Evolutionary conservation across 108 stramenopile species (phyloP), one percentile per base, ranked within the genome.

Genomic region (Cyclostephanos invisitatus): DNA sequence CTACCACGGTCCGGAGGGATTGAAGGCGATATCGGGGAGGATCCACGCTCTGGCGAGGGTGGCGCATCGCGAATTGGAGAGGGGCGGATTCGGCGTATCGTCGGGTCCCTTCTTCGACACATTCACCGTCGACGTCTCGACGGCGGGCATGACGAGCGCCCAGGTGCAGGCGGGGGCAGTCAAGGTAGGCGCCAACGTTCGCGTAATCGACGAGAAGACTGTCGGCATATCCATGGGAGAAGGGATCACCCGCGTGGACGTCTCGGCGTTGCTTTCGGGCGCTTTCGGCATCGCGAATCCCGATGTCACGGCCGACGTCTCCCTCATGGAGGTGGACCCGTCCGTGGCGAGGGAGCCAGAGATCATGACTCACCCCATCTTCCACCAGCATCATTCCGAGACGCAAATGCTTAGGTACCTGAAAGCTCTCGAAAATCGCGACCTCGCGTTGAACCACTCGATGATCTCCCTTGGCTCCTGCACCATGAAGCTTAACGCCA

Each of bases 391-490:
- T 73, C 98, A 94, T 68, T 95, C 91, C 22, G 98, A 99, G 84
- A 97, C 97, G 10, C 91, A 96, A 83, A 97, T 99, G 96, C 90
- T 99, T 25, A 92, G 98, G 21, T 99, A 99, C 89, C 70, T 99
- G 58, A 97, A 97, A 81, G 80, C 85, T 14, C 86, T 99, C 10
- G 98, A 98, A 75, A 95, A 96, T 81, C 94, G 96, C 68, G 98
- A 99, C 84, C 80, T 99, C 62, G 87, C 98, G 18, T 86, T 99
- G 73, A 97, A 97, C 74, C 91, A 96, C 67, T 96, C 95, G 72
- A 99, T 99, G 99, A 99, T 99, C 83, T 95, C 97, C 29, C 89
- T 99, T 20, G 99, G 99, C 8, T 97, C 96, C 0, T 99, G 99
- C 78, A 99, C 99, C 60, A 99, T 99, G 99, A 99, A 99, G 85